phyloP scores from a whole-genome alignment of 108 stramenopile genomes.

The Conticribra weissflogii region DNA sequence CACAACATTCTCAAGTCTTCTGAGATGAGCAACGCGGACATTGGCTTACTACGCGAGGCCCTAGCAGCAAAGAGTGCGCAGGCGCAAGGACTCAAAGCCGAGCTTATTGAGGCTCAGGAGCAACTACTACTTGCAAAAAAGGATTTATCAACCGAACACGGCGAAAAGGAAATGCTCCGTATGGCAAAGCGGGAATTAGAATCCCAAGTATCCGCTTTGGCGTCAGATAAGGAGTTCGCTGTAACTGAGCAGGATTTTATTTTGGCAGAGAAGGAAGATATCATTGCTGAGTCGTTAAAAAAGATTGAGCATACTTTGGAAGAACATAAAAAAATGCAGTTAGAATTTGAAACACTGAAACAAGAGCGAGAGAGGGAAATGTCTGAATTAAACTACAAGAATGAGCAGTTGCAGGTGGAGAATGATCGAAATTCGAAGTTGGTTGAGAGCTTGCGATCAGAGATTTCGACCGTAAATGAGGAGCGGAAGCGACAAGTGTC shows the following conservation, averaged over 20 bases:
- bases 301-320: conserved; percentile 34
- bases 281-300: conserved; percentile 29
- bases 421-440: neutral
- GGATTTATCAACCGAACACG: conserved; percentile 26
- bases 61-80: conserved; percentile 52
- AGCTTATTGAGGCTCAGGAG: conserved; percentile 24
- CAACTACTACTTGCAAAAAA: conserved; percentile 5
- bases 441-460: neutral
- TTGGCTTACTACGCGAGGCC: conserved; percentile 40
- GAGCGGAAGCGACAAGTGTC: neutral
- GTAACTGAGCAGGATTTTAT: conserved; percentile 42
- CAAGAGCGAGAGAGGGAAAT: neutral
- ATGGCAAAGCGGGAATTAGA: conserved; percentile 48
- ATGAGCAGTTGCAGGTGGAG: neutral
- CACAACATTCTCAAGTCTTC: conserved; percentile 22
- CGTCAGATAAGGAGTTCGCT: conserved; percentile 50
- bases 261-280: conserved; percentile 37
- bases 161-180: conserved; percentile 51
- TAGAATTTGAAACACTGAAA: neutral
- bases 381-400: too few species aligned
- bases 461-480: neutral
- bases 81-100: conserved; percentile 25
- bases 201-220: conserved; percentile 38
- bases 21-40: conserved; percentile 28
- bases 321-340: neutral